phyloP scores from a whole-genome alignment of 2,329 filamentous ascomycete genomes.

The Colletotrichum orbiculare region DNA sequence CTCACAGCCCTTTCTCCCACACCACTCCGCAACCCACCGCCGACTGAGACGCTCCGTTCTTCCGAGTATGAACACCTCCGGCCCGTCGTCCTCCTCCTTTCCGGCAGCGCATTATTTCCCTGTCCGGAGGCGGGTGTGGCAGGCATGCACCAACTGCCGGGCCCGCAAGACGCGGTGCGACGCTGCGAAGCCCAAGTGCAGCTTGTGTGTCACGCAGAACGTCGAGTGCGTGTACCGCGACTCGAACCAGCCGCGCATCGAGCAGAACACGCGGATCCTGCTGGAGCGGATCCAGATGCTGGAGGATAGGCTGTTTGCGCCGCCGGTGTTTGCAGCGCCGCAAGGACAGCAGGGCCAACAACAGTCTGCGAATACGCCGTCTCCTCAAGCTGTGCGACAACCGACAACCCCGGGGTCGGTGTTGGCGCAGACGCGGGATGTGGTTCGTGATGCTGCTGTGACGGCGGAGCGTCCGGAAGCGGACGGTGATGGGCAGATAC shows the following conservation, averaged over 20 bases:
- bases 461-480: not conserved
- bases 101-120: slow-evolving; percentile 31
- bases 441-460: not conserved
- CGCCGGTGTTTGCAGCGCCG: slow-evolving; percentile 25
- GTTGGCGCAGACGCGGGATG: not conserved
- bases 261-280: slow-evolving; percentile 43
- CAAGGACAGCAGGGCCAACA: not conserved
- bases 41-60: no score
- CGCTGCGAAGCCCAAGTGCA: slow-evolving; percentile 43
- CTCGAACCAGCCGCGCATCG: slow-evolving; percentile 42
- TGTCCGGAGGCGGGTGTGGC: slow-evolving; percentile 38
- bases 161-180: slow-evolving; percentile 46
- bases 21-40: no score
- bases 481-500: slow-evolving; percentile 25
- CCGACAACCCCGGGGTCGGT: slow-evolving; percentile 12
- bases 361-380: not conserved
- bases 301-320: slow-evolving; percentile 41
- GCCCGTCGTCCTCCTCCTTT: slow-evolving; percentile 25
- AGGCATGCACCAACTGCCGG: slow-evolving; percentile 45
- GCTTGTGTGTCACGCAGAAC: slow-evolving; percentile 42
- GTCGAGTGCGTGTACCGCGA: slow-evolving; percentile 46
- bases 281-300: slow-evolving; percentile 45
- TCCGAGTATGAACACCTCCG: slow-evolving; percentile 13
- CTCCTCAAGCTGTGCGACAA: not conserved
- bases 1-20: no score